These are phyloP conservation scores for Rosa multiflora DNA, from an alignment of 306 rosid genomes.

Conservation along the genomic window DNA sequence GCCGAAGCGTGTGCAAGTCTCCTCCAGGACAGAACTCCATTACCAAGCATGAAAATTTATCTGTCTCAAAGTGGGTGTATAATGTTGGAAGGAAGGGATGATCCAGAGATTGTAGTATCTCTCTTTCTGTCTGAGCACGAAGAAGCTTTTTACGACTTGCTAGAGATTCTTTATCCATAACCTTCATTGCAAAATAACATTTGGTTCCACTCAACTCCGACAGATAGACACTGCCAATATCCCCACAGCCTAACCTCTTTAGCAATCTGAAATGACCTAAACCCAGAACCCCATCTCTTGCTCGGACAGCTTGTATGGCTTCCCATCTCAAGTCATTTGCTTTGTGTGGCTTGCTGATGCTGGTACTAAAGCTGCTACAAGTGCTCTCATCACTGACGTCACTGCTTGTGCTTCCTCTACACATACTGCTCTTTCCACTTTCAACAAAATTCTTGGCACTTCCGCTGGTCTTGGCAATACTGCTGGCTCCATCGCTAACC, in stretches of 20 bases:
- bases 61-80: conserved; percentile 96
- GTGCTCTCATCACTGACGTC: conserved; percentile 96
- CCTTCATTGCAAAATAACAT: conserved; percentile 97
- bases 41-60: conserved; percentile 96
- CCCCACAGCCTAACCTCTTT: conserved; percentile 98
- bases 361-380: conserved; percentile 94
- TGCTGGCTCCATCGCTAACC: conserved; percentile 84
- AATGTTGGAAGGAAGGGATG: conserved; percentile 97
- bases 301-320: conserved; percentile 85
- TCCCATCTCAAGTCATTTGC: conserved; percentile 99
- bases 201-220: conserved; percentile 96
- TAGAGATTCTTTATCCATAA: conserved; percentile 96
- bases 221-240: conserved; percentile 96
- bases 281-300: conserved; percentile 80
- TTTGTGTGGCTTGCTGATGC: conserved; percentile 90
- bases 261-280: conserved; percentile 85
- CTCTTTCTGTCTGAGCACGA: conserved; percentile 98
- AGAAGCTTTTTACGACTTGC: conserved; percentile 93
- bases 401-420: conserved; percentile 97
- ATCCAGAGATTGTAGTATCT: conserved; percentile 89
- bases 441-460: conserved; percentile 89
- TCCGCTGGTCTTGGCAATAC: conserved; percentile 88
- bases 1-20: conserved; percentile 93
- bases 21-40: conserved; percentile 99
- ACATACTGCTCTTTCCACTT: conserved; percentile 95